Evolutionary conservation across 2,329 filamentous ascomycete genomes (phyloP).

Genomic region (Hortaea werneckii): DNA sequence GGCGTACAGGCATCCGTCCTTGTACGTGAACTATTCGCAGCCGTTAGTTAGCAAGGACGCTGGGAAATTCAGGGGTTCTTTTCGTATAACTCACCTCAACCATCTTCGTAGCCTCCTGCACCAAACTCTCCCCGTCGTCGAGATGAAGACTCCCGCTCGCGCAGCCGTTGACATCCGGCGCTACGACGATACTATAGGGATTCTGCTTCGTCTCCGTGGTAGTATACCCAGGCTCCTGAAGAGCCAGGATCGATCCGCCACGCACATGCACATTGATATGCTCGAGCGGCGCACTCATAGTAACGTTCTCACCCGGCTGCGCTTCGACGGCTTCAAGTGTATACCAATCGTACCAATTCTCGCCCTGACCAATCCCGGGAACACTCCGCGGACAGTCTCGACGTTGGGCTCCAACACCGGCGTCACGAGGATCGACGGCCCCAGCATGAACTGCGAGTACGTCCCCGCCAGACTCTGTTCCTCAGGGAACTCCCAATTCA

Average conservation of each 20-base stretch:
- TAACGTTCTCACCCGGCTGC: constrained; percentile 29
- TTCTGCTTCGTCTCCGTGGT: constrained; percentile 9
- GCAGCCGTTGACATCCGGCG: constrained; percentile 29
- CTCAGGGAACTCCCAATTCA: constrained; percentile 62
- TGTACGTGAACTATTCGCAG: constrained; percentile 12
- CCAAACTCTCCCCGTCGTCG: constrained; percentile 63
- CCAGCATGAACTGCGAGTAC: constrained; percentile 61
- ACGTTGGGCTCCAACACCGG: constrained; percentile 55
- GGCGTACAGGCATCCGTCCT: constrained; percentile 12
- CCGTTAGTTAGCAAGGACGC: not conserved
- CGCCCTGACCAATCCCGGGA: constrained; percentile 49
- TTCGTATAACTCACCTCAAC: constrained; percentile 38
- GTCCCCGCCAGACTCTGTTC: constrained; percentile 53
- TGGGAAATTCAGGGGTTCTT: too few species aligned
- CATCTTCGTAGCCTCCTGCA: constrained; percentile 44
- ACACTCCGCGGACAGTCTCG: constrained; percentile 53
- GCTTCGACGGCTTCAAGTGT: constrained; percentile 45
- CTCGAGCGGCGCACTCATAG: constrained; percentile 15
- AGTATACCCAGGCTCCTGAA: constrained; percentile 14
- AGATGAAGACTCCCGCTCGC: constrained; percentile 56
- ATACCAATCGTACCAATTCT: constrained; percentile 69
- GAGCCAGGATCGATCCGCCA: constrained; percentile 13
- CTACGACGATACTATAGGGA: constrained; percentile 16
- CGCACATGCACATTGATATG: constrained; percentile 18
- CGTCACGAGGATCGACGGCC: constrained; percentile 52